These are phyloP conservation scores for Wickerhamomyces kurtzmanii DNA, from an alignment of 805 yeast genomes.

Conservation along the genomic window DNA sequence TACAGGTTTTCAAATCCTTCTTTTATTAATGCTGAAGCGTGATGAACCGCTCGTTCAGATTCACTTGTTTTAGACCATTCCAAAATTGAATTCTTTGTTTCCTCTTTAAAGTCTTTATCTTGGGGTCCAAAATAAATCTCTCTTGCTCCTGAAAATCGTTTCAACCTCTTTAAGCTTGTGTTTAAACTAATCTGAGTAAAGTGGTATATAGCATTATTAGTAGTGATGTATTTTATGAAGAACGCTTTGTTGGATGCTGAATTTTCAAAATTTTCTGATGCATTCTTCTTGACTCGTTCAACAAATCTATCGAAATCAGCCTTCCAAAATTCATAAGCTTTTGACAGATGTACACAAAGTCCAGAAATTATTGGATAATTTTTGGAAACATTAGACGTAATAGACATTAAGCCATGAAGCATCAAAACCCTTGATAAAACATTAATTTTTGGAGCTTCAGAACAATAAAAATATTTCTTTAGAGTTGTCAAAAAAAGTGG, in stretches of 20 bases:
- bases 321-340: slow-evolving; percentile 2
- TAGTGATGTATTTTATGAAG: slow-evolving; percentile 1
- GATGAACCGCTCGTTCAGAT: slow-evolving; percentile 7
- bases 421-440: slow-evolving; percentile 1
- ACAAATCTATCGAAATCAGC: slow-evolving; percentile 1
- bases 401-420: slow-evolving; percentile 2
- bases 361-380: too few relatives aligned
- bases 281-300: not conserved
- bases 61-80: slow-evolving; percentile 1
- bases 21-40: slow-evolving; percentile 7
- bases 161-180: not conserved
- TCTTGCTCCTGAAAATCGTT: slow-evolving; percentile 1
- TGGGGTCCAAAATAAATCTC: too few relatives aligned
- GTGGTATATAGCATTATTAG: slow-evolving; percentile 1
- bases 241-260: not conserved
- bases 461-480: not conserved
- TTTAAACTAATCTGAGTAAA: not conserved
- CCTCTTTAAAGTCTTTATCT: too few relatives aligned
- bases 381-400: slow-evolving; percentile 1
- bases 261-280: not conserved
- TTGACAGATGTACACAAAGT: too few relatives aligned
- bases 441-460: not conserved
- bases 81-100: not conserved
- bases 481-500: not conserved
- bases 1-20: slow-evolving; percentile 8